A percentile compares a stretch with the other conserved stretches of the same genome.
Evolutionary conservation across 352 stramenopile species (phyloP).

Genomic region (Pythium rishiriense): DNA sequence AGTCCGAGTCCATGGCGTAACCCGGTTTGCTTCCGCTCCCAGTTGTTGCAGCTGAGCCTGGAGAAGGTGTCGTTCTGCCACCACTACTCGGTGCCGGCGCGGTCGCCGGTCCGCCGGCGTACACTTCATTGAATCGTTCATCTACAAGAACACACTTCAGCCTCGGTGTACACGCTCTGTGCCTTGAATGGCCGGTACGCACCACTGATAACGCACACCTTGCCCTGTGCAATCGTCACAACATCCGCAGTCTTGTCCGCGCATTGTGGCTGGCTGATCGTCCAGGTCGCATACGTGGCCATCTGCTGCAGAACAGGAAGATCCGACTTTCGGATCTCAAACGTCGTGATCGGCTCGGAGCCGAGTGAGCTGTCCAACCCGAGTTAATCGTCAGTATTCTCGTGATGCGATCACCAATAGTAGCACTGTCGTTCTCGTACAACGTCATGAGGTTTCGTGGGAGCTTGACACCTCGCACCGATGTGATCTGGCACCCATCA

Average conservation of each 20-base stretch:
- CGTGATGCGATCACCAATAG: neutral
- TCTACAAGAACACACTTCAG: neutral
- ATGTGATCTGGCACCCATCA: neutral
- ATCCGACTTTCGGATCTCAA: constrained; percentile 10
- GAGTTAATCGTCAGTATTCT: neutral
- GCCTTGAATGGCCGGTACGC: too few species aligned
- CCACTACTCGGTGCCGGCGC: neutral
- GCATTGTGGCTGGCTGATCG: neutral
- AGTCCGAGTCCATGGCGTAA: too few species aligned
- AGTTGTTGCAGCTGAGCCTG: too few species aligned
- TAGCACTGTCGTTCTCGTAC: neutral
- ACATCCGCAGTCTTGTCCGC: neutral
- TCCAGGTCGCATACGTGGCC: neutral
- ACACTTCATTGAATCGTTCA: neutral
- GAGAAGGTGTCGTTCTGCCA: too few species aligned
- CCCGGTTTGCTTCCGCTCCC: too few species aligned
- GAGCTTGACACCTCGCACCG: neutral
- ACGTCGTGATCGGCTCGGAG: neutral
- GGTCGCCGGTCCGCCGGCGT: neutral
- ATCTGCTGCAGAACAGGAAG: neutral
- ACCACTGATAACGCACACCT: constrained; percentile 7
- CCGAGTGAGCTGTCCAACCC: neutral
- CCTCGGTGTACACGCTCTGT: too few species aligned
- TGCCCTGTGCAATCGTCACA: neutral
- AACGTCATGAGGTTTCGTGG: neutral